Evolutionary conservation across 768 basidiomycete genomes (phyloP).

Genomic region (Psilocybe subaeruginosa): DNA sequence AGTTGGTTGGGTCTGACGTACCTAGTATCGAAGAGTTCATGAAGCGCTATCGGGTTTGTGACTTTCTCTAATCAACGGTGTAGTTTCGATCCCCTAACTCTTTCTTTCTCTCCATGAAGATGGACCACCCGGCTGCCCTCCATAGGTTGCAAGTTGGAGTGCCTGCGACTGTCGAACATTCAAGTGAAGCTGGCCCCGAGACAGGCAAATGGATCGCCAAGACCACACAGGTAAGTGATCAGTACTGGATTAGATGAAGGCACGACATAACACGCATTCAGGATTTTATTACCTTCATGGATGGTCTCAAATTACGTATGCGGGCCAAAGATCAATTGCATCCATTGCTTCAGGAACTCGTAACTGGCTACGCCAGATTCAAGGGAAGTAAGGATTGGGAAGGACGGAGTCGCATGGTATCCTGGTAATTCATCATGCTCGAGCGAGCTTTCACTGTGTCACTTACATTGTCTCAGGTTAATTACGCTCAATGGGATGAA

Average conservation of each 20-base stretch:
- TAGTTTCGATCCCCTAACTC: background rate
- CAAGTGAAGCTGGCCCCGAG: slow-evolving; percentile 89
- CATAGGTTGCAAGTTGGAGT: slow-evolving; percentile 92
- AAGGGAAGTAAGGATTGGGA: slow-evolving; percentile 97
- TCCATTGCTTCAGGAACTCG: slow-evolving; percentile 93
- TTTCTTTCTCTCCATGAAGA: slow-evolving; percentile 16
- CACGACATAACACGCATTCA: slow-evolving; percentile 30
- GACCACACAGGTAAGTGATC: slow-evolving; percentile 84
- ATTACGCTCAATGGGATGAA: slow-evolving; percentile 98
- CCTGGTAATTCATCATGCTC: slow-evolving; percentile 64
- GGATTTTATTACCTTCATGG: slow-evolving; percentile 99
- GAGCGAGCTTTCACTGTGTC: background rate
- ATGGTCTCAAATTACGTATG: slow-evolving; percentile 88
- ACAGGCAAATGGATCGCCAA: slow-evolving; percentile 97
- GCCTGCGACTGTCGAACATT: slow-evolving; percentile 96
- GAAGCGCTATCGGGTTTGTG: slow-evolving; percentile 77
- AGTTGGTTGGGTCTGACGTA: slow-evolving; percentile 90
- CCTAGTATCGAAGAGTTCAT: slow-evolving; percentile 90
- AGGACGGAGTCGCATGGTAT: slow-evolving; percentile 90
- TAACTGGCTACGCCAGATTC: slow-evolving; percentile 91
- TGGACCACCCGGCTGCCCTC: slow-evolving; percentile 79
- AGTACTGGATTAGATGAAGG: background rate
- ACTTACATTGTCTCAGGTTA: slow-evolving; percentile 54
- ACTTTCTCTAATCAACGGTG: background rate
- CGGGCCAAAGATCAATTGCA: slow-evolving; percentile 98